These are phyloP conservation scores for Xylaria nigripes DNA, from an alignment of 495 filamentous ascomycete genomes.

Conservation along the genomic window DNA sequence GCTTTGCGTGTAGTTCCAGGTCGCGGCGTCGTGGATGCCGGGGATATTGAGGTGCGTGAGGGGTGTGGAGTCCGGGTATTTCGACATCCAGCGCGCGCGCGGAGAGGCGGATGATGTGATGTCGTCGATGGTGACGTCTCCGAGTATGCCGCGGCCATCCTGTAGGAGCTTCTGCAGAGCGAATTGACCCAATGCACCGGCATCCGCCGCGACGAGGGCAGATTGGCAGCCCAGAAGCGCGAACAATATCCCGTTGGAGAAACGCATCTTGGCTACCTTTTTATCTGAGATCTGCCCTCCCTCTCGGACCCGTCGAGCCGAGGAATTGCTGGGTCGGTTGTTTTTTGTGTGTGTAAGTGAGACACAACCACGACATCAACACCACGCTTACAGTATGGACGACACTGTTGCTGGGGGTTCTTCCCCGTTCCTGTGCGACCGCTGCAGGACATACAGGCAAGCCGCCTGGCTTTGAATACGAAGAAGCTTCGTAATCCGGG, in stretches of 20 bases:
- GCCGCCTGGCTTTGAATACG: neutral
- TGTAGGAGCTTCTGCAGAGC: constrained; percentile 46
- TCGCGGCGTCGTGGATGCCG: constrained; percentile 46
- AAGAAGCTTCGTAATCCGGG: neutral
- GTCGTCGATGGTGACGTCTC: constrained; percentile 33
- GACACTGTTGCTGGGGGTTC: neutral
- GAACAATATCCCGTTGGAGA: neutral
- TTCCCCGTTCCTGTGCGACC: neutral
- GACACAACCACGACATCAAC: neutral
- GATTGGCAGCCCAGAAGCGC: neutral
- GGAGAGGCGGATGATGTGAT: neutral
- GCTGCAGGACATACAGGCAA: neutral
- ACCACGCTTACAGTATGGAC: neutral
- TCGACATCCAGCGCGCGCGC: constrained; percentile 41
- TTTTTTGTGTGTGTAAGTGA: too few relatives aligned
- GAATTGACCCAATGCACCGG: constrained; percentile 35
- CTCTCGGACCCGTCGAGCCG: too few relatives aligned
- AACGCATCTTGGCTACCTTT: neutral
- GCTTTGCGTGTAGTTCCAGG: constrained; percentile 45
- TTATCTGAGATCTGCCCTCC: too few relatives aligned
- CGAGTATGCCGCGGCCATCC: constrained; percentile 42
- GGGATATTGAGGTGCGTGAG: constrained; percentile 46
- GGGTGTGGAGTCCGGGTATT: constrained; percentile 32
- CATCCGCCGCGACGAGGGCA: neutral
- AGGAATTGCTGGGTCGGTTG: too few relatives aligned